A percentile compares a stretch with the other conserved stretches of the same genome.
phyloP scores from a whole-genome alignment of 192 early-diverging fungal species.

The Tieghemiomyces parasiticus region DNA sequence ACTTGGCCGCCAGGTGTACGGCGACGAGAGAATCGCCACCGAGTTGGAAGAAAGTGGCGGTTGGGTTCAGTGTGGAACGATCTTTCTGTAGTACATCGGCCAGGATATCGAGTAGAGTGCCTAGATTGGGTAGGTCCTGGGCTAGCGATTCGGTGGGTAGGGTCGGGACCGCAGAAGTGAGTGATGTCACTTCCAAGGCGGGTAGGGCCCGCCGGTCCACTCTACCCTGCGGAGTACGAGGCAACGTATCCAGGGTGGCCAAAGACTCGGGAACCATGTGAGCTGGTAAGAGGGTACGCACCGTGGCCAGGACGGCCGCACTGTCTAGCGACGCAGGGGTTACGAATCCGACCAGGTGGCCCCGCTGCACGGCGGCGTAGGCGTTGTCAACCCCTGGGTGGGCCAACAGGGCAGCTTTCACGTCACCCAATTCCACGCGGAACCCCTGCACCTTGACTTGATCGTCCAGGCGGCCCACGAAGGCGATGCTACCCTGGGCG shows the following conservation, averaged over 20 bases:
- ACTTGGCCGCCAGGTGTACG: conserved; percentile 6
- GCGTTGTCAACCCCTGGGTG: conserved; percentile 13
- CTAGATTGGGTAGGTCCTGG: too few species aligned
- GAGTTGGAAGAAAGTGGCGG: conserved; percentile 21
- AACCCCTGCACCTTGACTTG: conserved; percentile 25
- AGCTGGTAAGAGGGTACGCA: neutral
- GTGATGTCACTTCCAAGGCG: too few species aligned
- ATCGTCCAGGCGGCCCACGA: conserved; percentile 21
- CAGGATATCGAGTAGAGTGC: neutral
- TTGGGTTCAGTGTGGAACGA: neutral
- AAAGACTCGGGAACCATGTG: conserved; percentile 1
- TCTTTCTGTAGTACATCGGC: neutral
- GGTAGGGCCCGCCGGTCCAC: neutral
- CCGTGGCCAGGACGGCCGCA: neutral
- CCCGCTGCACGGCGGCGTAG: conserved; percentile 14
- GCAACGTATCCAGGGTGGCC: neutral
- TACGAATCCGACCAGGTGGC: conserved; percentile 18
- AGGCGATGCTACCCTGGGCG: conserved; percentile 15
- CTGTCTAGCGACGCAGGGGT: conserved; percentile 12
- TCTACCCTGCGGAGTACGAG: neutral
- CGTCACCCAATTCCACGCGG: conserved; percentile 21
- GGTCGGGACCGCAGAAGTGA: too few species aligned
- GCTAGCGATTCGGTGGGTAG: neutral
- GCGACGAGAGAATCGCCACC: conserved; percentile 23
- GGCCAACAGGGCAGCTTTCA: conserved; percentile 13